These are phyloP conservation scores for Pilobolus umbonatus DNA, from an alignment of 192 early-diverging fungal species.

Conservation along the genomic window DNA sequence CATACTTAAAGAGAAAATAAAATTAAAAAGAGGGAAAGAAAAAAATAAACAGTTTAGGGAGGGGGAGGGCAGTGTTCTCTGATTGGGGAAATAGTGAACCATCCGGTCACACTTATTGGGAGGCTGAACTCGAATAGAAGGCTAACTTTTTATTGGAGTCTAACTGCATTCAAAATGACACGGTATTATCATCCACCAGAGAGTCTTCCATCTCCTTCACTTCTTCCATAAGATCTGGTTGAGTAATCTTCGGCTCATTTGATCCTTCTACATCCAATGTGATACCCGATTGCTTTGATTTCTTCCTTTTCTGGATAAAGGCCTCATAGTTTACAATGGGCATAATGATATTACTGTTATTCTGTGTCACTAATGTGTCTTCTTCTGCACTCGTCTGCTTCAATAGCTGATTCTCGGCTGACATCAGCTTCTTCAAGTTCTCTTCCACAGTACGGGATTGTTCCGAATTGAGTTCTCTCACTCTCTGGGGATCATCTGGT, in stretches of 20 bases:
- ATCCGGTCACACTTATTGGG: no score
- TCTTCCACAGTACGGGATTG: slow-evolving; percentile 53
- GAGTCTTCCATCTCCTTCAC: slow-evolving; percentile 2
- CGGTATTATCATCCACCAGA: no score
- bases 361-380: not conserved
- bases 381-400: not conserved
- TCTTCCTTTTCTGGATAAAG: slow-evolving; percentile 14
- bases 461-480: slow-evolving; percentile 47
- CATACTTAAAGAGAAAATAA: not conserved
- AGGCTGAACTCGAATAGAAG: no score
- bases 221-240: no score
- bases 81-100: no score
- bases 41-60: not conserved
- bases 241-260: slow-evolving; percentile 6
- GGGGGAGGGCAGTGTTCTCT: no score
- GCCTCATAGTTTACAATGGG: slow-evolving; percentile 17
- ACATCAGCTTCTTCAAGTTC: slow-evolving; percentile 42
- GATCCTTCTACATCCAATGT: slow-evolving; percentile 8
- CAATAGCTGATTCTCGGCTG: slow-evolving; percentile 17
- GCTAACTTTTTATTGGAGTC: no score
- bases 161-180: no score
- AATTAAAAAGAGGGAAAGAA: not conserved
- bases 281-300: slow-evolving; percentile 14
- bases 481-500: slow-evolving; percentile 45
- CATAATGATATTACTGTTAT: slow-evolving; percentile 1